A percentile compares a stretch with the other conserved stretches of the same genome.
Conservation (phyloP, 441 rosid genomes). For the Flueggea neowawraea region DNA sequence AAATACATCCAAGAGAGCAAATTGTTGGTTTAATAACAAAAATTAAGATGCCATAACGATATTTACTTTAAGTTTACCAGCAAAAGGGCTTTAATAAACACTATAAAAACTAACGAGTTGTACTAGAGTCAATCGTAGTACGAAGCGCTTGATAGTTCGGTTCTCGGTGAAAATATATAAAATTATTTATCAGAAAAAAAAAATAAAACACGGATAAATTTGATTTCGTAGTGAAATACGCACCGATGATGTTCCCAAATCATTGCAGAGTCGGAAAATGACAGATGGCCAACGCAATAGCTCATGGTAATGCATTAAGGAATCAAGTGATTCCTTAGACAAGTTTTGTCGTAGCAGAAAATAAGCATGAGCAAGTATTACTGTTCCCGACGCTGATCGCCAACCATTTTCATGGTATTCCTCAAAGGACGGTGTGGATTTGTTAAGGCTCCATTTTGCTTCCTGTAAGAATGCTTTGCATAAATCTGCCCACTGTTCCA, state of each 20-base stretch:
- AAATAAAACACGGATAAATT: too few species aligned
- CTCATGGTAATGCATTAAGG: slow-evolving; percentile 18
- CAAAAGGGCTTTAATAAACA: too few species aligned
- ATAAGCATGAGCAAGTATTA: slow-evolving; percentile 29
- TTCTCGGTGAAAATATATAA: too few species aligned
- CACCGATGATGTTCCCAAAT: slow-evolving; percentile 38
- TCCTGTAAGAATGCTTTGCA: slow-evolving; percentile 18
- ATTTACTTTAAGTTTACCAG: too few species aligned
- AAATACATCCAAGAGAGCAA: not conserved
- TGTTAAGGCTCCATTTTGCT: slow-evolving; percentile 19
- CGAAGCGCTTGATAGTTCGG: too few species aligned
- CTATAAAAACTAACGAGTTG: too few species aligned
- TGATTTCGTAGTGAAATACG: not conserved
- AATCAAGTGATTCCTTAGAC: not conserved
- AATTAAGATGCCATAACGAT: too few species aligned
- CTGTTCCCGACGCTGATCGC: slow-evolving; percentile 36
- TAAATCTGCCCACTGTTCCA: slow-evolving; percentile 23
- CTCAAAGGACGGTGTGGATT: slow-evolving; percentile 11
- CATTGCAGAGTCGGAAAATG: slow-evolving; percentile 41
- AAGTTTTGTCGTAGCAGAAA: slow-evolving; percentile 10
- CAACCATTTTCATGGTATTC: slow-evolving; percentile 32
- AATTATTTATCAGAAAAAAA: too few species aligned
- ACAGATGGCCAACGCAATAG: slow-evolving; percentile 27
- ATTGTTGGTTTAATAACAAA: not conserved
- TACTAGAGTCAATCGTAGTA: too few species aligned